Conservation (phyloP, 129 eudicot genomes). For the Saposhnikovia divaricata region DNA sequence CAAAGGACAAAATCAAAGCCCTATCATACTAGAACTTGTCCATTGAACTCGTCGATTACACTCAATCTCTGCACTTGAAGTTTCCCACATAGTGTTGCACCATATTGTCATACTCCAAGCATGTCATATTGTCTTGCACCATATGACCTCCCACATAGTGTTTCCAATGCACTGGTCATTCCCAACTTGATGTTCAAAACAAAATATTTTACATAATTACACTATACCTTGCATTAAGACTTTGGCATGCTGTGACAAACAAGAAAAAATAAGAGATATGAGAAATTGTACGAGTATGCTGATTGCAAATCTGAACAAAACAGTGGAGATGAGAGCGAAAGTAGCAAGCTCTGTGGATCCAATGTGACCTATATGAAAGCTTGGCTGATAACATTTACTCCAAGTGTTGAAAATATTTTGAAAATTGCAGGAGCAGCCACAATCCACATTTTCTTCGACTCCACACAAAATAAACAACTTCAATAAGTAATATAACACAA, state of each 20-base stretch:
- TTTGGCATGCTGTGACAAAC: too few relatives aligned
- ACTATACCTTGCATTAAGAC: too few relatives aligned
- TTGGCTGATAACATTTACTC: slow-evolving; percentile 24
- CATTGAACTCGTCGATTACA: too few relatives aligned
- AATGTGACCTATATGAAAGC: slow-evolving; percentile 43
- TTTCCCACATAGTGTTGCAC: too few relatives aligned
- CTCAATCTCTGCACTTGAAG: too few relatives aligned
- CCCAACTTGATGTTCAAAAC: slow-evolving; percentile 24
- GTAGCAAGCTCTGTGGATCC: slow-evolving; percentile 42
- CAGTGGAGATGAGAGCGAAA: slow-evolving; percentile 27
- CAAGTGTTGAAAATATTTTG: slow-evolving; percentile 30
- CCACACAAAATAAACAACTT: too few relatives aligned
- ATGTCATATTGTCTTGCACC: slow-evolving; percentile 44
- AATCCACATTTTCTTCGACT: slow-evolving; percentile 36
- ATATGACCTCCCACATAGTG: slow-evolving; percentile 45
- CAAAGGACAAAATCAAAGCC: too few relatives aligned
- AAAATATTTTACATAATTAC: neutral
- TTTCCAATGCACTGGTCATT: slow-evolving; percentile 40
- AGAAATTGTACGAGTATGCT: slow-evolving; percentile 28
- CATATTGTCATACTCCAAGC: slow-evolving; percentile 40
- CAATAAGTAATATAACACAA: too few relatives aligned
- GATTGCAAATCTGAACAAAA: slow-evolving; percentile 32
- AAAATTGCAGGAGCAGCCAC: slow-evolving; percentile 44
- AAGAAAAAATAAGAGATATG: too few relatives aligned
- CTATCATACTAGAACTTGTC: too few relatives aligned